phyloP scores from a whole-genome alignment of 2,329 filamentous ascomycete genomes.

The Ilyonectria destructans region DNA sequence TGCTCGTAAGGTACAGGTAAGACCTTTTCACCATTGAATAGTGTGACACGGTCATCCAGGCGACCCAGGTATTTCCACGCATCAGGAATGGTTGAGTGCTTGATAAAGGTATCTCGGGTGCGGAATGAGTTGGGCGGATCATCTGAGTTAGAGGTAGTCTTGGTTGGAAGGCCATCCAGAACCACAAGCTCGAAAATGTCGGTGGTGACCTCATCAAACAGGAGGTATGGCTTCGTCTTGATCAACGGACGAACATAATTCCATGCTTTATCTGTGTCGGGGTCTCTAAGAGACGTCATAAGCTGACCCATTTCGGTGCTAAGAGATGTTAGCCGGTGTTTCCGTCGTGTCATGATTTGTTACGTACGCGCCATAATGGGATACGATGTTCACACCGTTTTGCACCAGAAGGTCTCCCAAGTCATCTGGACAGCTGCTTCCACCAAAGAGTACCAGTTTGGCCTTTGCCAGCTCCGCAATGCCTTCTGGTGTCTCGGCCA shows the following conservation, averaged over 20 bases:
- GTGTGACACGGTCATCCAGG: constrained; percentile 60
- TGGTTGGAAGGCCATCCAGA: constrained; percentile 57
- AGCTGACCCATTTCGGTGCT: constrained; percentile 48
- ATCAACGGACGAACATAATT: constrained; percentile 52
- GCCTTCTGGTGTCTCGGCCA: constrained; percentile 71
- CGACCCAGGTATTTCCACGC: constrained; percentile 64
- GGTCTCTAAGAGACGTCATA: constrained; percentile 45
- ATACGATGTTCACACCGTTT: constrained; percentile 68
- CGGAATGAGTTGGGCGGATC: constrained; percentile 61
- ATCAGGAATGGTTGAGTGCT: constrained; percentile 58
- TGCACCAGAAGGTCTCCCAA: constrained; percentile 68
- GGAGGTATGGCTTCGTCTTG: constrained; percentile 38
- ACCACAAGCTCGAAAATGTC: constrained; percentile 57
- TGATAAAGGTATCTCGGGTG: constrained; percentile 60
- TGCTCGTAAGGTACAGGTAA: constrained; percentile 65
- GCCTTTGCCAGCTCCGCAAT: constrained; percentile 61
- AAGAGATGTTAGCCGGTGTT: neutral
- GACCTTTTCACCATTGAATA: constrained; percentile 65
- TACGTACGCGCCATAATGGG: constrained; percentile 70
- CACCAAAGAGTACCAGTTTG: constrained; percentile 71
- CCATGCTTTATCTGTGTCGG: constrained; percentile 42
- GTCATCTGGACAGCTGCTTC: constrained; percentile 71
- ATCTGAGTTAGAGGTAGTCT: constrained; percentile 52
- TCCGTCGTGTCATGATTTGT: neutral
- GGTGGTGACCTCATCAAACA: constrained; percentile 46